Base-by-base conservation (phyloP, 176 grass and related monocot species). In the Urochloa ruziziensis region DNA sequence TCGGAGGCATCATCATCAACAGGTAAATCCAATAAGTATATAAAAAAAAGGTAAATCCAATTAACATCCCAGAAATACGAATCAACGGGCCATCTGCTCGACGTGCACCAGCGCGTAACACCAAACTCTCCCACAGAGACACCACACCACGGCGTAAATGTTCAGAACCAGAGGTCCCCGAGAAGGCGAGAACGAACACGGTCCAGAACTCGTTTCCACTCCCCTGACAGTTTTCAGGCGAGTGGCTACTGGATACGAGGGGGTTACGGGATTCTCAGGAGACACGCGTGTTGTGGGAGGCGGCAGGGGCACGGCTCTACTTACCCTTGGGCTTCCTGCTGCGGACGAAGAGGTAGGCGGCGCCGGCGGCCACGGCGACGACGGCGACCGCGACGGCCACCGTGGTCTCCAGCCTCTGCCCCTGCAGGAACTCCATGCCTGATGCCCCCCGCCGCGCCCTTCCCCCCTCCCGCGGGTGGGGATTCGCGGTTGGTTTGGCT, bases 311-410 rank as follows among this genome's bases (percentile, higher is more conserved):
- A 18, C 28, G 28, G 24, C 18, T 6, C 15, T 62, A 12, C 60
- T 67, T 56, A 90, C 93, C 90, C 79, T 73, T 90, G 33, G 67
- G 62, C 63, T 89, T 97, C 49, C 87, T 89, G 69, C 77, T 80
- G 70, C 83, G 84, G 83, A 77, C 65, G 88, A 91, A 70, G 76
- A 92, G 63, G 83, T 86, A 89, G 23, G 72, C 80, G 49, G 92
- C 83, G 37, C 82, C 89, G 23, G 83, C 94, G 63, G 85, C 90
- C 43, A 94, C 85, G 75, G 85, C 92, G 57, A 58, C 89, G 43
- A 85, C 79, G 30, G 94, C 88, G 21, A 94, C 91, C 32, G 88
- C 11, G 28, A 94, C 73, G 49, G 86, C 89, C 56, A 84, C 44
- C 40, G 78, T 62, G 58, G 86, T 80, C 82, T 75, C 62, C 71